phyloP scores from a whole-genome alignment of 2,329 filamentous ascomycete species.

The Beauveria sp. region DNA sequence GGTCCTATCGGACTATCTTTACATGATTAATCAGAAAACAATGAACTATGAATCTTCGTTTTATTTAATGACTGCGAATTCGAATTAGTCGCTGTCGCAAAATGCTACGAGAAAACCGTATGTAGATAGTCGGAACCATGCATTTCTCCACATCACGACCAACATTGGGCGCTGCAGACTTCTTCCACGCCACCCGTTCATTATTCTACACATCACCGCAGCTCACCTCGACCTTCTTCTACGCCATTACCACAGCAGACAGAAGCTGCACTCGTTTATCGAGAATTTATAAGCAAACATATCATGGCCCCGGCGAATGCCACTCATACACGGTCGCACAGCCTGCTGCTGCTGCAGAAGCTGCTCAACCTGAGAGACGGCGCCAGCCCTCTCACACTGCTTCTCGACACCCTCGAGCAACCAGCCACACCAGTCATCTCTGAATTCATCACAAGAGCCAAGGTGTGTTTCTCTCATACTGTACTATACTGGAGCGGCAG shows the following conservation, averaged over 20 bases:
- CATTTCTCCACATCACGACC: slow-evolving; percentile 6
- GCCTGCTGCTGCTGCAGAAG: slow-evolving; percentile 74
- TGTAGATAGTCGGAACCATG: background rate
- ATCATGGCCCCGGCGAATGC: slow-evolving; percentile 49
- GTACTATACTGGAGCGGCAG: background rate
- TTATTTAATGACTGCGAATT: too few relatives aligned
- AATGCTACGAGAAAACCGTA: background rate
- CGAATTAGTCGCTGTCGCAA: background rate
- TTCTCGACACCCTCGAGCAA: slow-evolving; percentile 82
- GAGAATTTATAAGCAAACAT: background rate
- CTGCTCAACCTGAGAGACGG: slow-evolving; percentile 71
- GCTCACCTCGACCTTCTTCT: too few relatives aligned
- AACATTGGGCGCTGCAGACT: background rate
- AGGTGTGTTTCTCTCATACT: slow-evolving; percentile 39
- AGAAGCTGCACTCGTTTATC: too few relatives aligned
- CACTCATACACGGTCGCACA: slow-evolving; percentile 72
- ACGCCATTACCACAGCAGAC: too few relatives aligned
- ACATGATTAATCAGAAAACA: too few relatives aligned
- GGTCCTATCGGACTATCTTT: too few relatives aligned
- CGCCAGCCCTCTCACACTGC: slow-evolving; percentile 76
- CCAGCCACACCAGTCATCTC: slow-evolving; percentile 59
- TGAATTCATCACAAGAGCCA: slow-evolving; percentile 70
- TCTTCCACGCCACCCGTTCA: background rate
- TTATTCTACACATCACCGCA: background rate
- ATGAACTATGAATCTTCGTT: too few relatives aligned